phyloP scores from a whole-genome alignment of 176 grass and related monocot species.

The Hordeum marinum region DNA sequence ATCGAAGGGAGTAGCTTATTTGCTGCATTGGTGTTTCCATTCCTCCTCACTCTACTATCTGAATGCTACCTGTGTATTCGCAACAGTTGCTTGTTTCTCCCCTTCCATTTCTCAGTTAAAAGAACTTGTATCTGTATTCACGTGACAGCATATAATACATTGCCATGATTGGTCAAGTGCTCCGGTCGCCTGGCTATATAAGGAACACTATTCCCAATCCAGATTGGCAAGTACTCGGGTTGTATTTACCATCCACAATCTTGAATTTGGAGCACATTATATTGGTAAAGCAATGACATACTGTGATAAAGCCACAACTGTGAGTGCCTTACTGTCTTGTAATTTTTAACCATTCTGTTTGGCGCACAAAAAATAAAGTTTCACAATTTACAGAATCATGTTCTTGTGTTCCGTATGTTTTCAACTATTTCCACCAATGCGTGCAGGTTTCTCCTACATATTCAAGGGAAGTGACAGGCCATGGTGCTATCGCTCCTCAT shows the following conservation, averaged over 20 bases:
- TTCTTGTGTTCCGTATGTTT: neutral
- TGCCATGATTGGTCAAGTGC: conserved; percentile 97
- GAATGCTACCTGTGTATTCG: neutral
- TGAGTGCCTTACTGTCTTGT: conserved; percentile 36
- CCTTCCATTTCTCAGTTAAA: conserved; percentile 17
- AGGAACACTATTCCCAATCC: conserved; percentile 72
- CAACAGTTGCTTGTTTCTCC: neutral
- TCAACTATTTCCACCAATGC: neutral
- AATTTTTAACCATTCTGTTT: neutral
- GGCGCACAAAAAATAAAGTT: neutral
- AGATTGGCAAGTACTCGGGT: conserved; percentile 56
- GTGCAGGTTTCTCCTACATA: conserved; percentile 79
- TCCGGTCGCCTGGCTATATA: conserved; percentile 80
- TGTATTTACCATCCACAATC: conserved; percentile 95
- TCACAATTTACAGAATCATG: neutral
- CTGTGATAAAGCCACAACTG: conserved; percentile 84
- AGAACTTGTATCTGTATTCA: conserved; percentile 1
- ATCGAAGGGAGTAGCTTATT: neutral
- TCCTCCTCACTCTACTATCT: neutral
- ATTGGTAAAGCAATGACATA: conserved; percentile 66
- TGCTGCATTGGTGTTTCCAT: neutral
- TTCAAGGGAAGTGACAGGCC: conserved; percentile 80
- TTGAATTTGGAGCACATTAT: conserved; percentile 81
- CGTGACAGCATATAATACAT: conserved; percentile 82
- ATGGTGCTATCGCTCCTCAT: conserved; percentile 72